Evolutionary conservation across 1,284 basidiomycete genomes (phyloP), one percentile per base, ranked within the genome.

Genomic region (Cutaneotrichosporon daszewskae): DNA sequence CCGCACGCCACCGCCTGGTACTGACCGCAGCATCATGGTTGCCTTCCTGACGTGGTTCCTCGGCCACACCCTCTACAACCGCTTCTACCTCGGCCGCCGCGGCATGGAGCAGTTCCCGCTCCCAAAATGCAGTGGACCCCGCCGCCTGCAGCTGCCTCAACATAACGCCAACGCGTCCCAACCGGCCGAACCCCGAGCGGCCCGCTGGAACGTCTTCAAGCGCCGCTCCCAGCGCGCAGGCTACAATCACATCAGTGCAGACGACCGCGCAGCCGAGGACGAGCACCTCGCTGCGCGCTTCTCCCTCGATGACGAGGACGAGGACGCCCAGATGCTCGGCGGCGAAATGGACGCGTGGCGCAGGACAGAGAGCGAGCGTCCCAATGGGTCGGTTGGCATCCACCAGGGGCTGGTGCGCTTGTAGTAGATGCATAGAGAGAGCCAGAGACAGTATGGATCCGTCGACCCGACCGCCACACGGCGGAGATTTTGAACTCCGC

Each of bases 281-380:
- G n/a, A n/a, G n/a, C 58, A 58, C 28, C 87, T 89, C 71, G 62
- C 66, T 6, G 60, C 57, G 23, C 47, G 68, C 14, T 72, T 67
- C 49, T 68, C 63, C 39, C 45, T 70, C 18, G 66, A 69, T 31
- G 67, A 62, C 3, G 64, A 67, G 42, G 63, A 69, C 32, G 67
- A 63, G 10, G 33, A 52, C 36, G 55, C 53, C 8, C 40, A 37
- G 14, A 47, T 51, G 1, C 47, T 57, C 13, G 52, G 52, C 2
- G 52, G 53, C 18, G 62, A 64, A 48, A 47, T 60, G 37, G 40
- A 62, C 44, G 62, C 58, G 19, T 67, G 64, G 64, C 54, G 64
- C 35, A 50, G 38, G 40, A 45, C 42, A 34, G 42, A n/a, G n/a
- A n/a, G n/a, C n/a, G n/a, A n/a, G n/a, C n/a, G n/a, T n/a, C n/a